Percentiles rank a stretch among this genome's conserved stretches.
phyloP scores from a whole-genome alignment of 2,329 filamentous ascomycete genomes.

The Ilyonectria sp. region DNA sequence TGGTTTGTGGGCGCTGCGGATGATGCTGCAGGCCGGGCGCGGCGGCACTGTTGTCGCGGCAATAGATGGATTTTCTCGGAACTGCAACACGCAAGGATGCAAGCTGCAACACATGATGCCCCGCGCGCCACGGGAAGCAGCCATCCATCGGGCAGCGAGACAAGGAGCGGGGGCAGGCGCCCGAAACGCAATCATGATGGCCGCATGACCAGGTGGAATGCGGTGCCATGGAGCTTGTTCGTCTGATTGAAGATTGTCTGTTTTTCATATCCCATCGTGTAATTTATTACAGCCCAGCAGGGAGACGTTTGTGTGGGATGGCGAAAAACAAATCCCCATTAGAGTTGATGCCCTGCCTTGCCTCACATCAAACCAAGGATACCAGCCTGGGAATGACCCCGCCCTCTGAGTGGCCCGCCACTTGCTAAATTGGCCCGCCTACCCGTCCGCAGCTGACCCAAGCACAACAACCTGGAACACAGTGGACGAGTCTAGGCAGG shows the following conservation, averaged over 20 bases:
- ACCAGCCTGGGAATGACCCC: slow-evolving; percentile 28
- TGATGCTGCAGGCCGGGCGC: slow-evolving; percentile 25
- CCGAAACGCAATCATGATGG: slow-evolving; percentile 17
- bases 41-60: slow-evolving; percentile 25
- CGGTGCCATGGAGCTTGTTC: slow-evolving; percentile 3
- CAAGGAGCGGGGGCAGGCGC: slow-evolving; percentile 22
- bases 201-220: slow-evolving; percentile 15
- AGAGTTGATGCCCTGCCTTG: slow-evolving; percentile 13
- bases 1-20: slow-evolving; percentile 25
- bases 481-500: slow-evolving; percentile 14
- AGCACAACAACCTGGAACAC: background rate
- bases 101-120: slow-evolving; percentile 37
- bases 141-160: slow-evolving; percentile 28
- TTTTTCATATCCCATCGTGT: background rate
- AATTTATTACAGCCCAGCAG: slow-evolving; percentile 6
- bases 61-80: slow-evolving; percentile 35
- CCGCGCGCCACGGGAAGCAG: slow-evolving; percentile 25
- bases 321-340: slow-evolving; percentile 7
- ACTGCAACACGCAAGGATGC: slow-evolving; percentile 28
- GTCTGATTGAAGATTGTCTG: background rate
- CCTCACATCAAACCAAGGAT: slow-evolving; percentile 16
- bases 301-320: slow-evolving; percentile 15
- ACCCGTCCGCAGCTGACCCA: slow-evolving; percentile 17
- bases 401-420: slow-evolving; percentile 30
- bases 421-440: slow-evolving; percentile 18